Percentiles rank a stretch among this genome's conserved stretches.
These are phyloP conservation scores for Malus sieversii DNA, from an alignment of 306 rosid genomes.

Conservation along the genomic window DNA sequence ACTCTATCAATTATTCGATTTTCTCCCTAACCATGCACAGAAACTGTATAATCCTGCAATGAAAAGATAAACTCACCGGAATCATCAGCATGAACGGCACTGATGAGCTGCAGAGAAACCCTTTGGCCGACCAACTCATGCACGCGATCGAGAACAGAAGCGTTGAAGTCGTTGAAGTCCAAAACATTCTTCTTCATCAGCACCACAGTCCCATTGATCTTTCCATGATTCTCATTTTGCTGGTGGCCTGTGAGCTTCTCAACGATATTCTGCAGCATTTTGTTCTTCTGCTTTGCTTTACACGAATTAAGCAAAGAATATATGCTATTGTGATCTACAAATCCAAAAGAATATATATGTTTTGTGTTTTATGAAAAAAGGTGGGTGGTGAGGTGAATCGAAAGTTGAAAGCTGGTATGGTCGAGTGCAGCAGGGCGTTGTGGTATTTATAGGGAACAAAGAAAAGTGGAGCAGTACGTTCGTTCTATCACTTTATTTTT, in stretches of 20 bases:
- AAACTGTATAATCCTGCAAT: background rate
- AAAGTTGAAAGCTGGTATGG: background rate
- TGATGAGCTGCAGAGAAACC: conserved; percentile 26
- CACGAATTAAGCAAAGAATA: background rate
- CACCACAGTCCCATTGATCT: conserved; percentile 23
- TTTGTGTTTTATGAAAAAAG: background rate
- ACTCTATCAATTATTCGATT: background rate
- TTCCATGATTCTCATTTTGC: background rate
- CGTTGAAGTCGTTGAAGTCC: conserved; percentile 23
- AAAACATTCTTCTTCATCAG: conserved; percentile 36
- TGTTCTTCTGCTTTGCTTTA: background rate
- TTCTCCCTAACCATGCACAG: background rate
- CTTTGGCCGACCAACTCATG: conserved; percentile 18
- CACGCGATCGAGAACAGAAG: conserved; percentile 16
- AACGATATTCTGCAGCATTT: conserved; percentile 7
- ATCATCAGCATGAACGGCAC: conserved; percentile 11
- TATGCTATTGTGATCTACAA: too few species aligned
- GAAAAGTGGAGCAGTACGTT: background rate
- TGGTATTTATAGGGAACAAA: background rate
- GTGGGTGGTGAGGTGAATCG: background rate
- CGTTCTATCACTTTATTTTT: background rate
- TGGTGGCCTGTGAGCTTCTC: conserved; percentile 5
- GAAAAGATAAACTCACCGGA: conserved; percentile 1
- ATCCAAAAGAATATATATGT: too few species aligned
- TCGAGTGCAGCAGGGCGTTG: background rate